Percentiles rank a stretch among this genome's conserved stretches.
Evolutionary conservation across 208 protist species (phyloP).

Genomic region (Trypanosoma grayi): DNA sequence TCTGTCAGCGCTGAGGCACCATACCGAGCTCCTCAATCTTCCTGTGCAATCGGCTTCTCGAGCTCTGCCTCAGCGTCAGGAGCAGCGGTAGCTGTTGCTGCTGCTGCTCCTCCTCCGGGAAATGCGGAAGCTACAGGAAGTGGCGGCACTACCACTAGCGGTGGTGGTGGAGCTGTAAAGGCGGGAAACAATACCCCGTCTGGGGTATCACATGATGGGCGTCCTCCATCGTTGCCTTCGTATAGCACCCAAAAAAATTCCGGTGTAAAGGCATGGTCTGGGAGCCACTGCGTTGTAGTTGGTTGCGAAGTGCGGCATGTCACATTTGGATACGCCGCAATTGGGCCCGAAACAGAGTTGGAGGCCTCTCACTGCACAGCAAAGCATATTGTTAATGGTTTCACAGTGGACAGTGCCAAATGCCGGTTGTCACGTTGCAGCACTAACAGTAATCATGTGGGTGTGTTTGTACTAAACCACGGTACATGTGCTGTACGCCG

Average conservation of each 20-base stretch:
- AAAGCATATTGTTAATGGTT: slow-evolving; percentile 69
- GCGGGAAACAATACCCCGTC: background rate
- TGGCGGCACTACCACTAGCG: too few relatives aligned
- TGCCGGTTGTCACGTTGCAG: slow-evolving; percentile 53
- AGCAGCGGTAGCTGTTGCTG: too few relatives aligned
- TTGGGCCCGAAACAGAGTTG: slow-evolving; percentile 52
- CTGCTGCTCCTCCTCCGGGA: too few relatives aligned
- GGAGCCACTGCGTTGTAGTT: slow-evolving; percentile 40
- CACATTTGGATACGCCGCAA: slow-evolving; percentile 65
- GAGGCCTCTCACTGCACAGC: slow-evolving; percentile 52
- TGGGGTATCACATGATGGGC: background rate
- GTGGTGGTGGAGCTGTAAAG: too few relatives aligned
- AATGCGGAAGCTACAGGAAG: background rate
- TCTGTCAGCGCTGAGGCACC: too few relatives aligned
- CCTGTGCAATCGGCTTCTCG: too few relatives aligned
- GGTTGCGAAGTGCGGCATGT: slow-evolving; percentile 53
- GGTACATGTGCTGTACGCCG: slow-evolving; percentile 49
- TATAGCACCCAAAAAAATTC: slow-evolving; percentile 24
- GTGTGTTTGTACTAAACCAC: slow-evolving; percentile 62
- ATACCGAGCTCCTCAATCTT: too few relatives aligned
- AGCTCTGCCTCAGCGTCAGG: too few relatives aligned
- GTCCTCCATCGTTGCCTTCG: background rate
- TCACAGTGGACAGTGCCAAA: slow-evolving; percentile 55
- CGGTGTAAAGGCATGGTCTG: slow-evolving; percentile 71
- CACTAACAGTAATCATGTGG: slow-evolving; percentile 58